Percentiles rank a stretch among this genome's conserved stretches.
Conservation (phyloP, 805 yeast genomes). For the Kodamaea leandrae region DNA sequence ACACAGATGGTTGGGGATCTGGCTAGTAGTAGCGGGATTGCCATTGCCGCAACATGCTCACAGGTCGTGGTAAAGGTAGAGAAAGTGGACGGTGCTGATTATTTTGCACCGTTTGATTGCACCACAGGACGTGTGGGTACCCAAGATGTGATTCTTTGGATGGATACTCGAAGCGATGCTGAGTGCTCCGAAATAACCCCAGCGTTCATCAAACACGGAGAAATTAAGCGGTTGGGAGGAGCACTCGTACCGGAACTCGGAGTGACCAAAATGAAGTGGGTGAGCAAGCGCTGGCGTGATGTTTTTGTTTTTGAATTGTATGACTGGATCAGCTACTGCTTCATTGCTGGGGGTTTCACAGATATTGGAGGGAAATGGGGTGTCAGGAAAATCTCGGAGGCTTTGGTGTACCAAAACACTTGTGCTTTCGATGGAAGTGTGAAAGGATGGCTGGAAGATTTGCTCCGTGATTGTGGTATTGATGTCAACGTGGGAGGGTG, state of each 20-base stretch:
- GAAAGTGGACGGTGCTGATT: conserved; percentile 13
- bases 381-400: conserved; percentile 3
- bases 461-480: conserved; percentile 29
- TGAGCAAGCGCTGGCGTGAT: conserved; percentile 25
- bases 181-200: conserved; percentile 24
- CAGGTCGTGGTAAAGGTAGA: conserved; percentile 43
- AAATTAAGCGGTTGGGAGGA: conserved; percentile 30
- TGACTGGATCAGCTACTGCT: conserved; percentile 41
- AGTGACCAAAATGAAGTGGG: conserved; percentile 47
- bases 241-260: conserved; percentile 57
- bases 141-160: conserved; percentile 54
- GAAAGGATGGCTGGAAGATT: conserved; percentile 47
- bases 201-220: conserved; percentile 22
- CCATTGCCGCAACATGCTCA: conserved; percentile 59
- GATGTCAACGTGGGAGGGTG: conserved; percentile 11
- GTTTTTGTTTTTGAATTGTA: conserved; percentile 49
- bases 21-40: conserved; percentile 20
- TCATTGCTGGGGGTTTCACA: conserved; percentile 23
- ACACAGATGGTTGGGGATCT: conserved; percentile 19
- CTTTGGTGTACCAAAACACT: background rate
- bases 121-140: conserved; percentile 9
- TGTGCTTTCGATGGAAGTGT: conserved; percentile 56
- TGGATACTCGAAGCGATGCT: conserved; percentile 47
- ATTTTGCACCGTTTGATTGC: conserved; percentile 31
- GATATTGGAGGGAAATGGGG: background rate